Evolutionary conservation across 2,329 filamentous ascomycete genomes (phyloP).

Genomic region (Dactylella cylindrospora): DNA sequence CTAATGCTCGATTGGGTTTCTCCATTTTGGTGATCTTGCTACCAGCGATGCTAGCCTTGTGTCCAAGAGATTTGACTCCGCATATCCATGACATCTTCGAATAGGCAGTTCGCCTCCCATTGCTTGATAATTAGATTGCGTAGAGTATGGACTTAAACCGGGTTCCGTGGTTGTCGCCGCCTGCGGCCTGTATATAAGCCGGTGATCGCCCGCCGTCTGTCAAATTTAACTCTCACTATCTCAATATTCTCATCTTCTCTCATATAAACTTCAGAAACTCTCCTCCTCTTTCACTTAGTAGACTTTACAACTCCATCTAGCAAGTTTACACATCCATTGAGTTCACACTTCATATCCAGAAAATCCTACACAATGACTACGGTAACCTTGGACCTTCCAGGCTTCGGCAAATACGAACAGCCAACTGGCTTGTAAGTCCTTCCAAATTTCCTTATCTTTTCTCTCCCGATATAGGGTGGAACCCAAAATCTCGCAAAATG

Average conservation of each 20-base stretch:
- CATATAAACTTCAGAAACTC: conserved; percentile 8
- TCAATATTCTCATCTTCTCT: neutral
- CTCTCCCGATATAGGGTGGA: neutral
- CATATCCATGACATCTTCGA: too few relatives aligned
- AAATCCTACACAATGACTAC: conserved; percentile 20
- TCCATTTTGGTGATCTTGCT: too few relatives aligned
- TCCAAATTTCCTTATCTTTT: neutral
- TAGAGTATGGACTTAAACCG: too few relatives aligned
- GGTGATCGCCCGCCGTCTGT: neutral
- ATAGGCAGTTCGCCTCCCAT: conserved; percentile 19
- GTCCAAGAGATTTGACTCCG: too few relatives aligned
- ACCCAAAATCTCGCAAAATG: too few relatives aligned
- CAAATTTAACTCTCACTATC: neutral
- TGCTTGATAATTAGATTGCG: conserved; percentile 23
- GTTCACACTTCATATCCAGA: too few relatives aligned
- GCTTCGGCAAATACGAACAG: conserved; percentile 57
- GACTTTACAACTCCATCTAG: neutral
- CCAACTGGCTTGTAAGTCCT: conserved; percentile 51
- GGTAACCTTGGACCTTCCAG: conserved; percentile 32
- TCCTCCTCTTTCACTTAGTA: neutral
- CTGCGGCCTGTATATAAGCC: conserved; percentile 28
- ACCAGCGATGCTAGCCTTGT: too few relatives aligned
- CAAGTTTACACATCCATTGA: conserved; percentile 5
- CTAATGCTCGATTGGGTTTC: too few relatives aligned
- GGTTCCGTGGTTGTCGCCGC: too few relatives aligned